Conservation (phyloP, 352 stramenopile species). For the Phytophthora megakarya region DNA sequence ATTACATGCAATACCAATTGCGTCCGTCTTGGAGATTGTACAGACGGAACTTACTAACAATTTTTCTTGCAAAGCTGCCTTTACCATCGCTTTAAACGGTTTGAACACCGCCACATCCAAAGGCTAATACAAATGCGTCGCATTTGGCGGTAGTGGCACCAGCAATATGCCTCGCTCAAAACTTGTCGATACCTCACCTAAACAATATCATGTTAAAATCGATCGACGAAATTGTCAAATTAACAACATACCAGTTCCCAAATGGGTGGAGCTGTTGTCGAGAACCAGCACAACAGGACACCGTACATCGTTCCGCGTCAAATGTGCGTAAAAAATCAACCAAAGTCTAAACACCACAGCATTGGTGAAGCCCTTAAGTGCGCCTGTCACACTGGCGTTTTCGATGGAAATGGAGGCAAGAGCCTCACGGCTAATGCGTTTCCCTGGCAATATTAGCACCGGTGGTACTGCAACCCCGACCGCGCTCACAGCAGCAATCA, state of each 20-base stretch:
- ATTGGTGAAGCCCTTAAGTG: conserved; percentile 22
- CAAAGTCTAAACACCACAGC: conserved; percentile 6
- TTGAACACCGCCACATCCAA: conserved; percentile 16
- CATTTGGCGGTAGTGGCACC: conserved; percentile 2
- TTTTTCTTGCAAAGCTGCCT: background rate
- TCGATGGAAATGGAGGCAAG: conserved; percentile 3
- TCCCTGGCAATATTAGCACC: conserved; percentile 17
- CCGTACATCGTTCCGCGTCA: background rate
- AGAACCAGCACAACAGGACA: conserved; percentile 6
- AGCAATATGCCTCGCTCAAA: conserved; percentile 7
- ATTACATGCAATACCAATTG: conserved; percentile 13
- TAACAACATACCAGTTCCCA: conserved; percentile 12
- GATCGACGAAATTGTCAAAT: background rate
- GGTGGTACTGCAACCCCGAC: background rate
- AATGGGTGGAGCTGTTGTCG: conserved; percentile 19
- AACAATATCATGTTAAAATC: background rate
- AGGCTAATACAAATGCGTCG: conserved; percentile 4
- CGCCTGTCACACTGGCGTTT: conserved; percentile 1
- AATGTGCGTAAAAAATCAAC: background rate
- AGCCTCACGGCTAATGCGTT: background rate
- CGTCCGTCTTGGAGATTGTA: conserved; percentile 1
- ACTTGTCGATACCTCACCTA: background rate
- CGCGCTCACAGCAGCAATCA: conserved; percentile 16
- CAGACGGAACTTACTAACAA: no score
- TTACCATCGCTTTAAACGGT: conserved; percentile 2